Percentiles rank a stretch among this genome's conserved stretches.
Evolutionary conservation across 345 rosid genomes (phyloP).

Genomic region (Anacardium occidentale): DNA sequence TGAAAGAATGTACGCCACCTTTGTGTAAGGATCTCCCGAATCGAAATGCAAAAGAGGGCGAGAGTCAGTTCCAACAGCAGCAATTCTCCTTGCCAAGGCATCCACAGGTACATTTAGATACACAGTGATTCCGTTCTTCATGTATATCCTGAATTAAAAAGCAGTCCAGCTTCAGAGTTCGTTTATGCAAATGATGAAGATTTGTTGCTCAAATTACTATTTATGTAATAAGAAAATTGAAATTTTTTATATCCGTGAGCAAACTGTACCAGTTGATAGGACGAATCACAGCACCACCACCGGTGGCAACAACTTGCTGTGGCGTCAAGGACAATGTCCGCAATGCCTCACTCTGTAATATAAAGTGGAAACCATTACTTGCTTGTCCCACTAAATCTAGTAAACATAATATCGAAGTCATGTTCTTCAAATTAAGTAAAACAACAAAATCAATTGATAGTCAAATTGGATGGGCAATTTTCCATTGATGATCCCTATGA

Average conservation of each 20-base stretch:
- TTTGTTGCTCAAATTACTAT: background rate
- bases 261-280: constrained; percentile 39
- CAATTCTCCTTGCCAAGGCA: constrained; percentile 53
- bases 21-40: constrained; percentile 42
- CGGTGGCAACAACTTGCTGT: constrained; percentile 45
- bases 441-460: background rate
- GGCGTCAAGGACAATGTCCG: constrained; percentile 33
- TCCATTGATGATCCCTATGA: too few relatives aligned
- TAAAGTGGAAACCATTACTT: constrained; percentile 7
- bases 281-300: constrained; percentile 48
- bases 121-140: constrained; percentile 39
- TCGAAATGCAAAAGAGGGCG: constrained; percentile 41
- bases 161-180: background rate
- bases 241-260: background rate
- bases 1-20: constrained; percentile 23
- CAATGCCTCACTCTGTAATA: constrained; percentile 42
- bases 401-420: background rate
- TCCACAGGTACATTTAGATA: constrained; percentile 46
- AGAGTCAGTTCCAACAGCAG: constrained; percentile 48
- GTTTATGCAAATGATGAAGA: background rate
- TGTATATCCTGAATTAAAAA: constrained; percentile 31
- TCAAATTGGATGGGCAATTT: too few relatives aligned
- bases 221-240: background rate
- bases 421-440: background rate
- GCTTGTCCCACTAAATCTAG: background rate